Base-by-base conservation (phyloP, 257 asterid species). In the Nemophila menziesii region DNA sequence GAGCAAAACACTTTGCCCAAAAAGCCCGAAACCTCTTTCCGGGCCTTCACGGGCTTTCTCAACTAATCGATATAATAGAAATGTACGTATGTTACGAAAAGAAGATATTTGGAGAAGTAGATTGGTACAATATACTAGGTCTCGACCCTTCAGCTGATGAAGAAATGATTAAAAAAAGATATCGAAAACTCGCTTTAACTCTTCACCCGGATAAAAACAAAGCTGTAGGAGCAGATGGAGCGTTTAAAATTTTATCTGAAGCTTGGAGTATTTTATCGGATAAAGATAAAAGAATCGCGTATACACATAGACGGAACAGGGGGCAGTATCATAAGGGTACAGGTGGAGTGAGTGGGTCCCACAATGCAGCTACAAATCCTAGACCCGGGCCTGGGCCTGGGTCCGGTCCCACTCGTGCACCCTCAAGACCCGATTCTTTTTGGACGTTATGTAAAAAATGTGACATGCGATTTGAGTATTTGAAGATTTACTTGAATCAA, bases 121-220 rank as follows among this genome's bases (percentile, higher is more conserved):
- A 84, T 33, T 72, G 78, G 55, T 84, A 80, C 2, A 60, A 57
- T 15, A 50, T 80, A 49, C 63, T 84, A 20, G 70, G 84, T 3
- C 77, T 77, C 6, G 62, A 72, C 33, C 78, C 86, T 16, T 53
- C 43, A 0, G 49, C 58, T 20, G 68, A 70, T 19, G 69, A 64
- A 24, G 76, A 77, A 9, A 41, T 61, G 7, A 14, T 84, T 44
- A 57, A 44, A 54, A 66, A 29, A 36, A 63, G 65, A 39, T 77
- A 72, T 51, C 68, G 54, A 55, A 70, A 58, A 68, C 42, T 70
- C 56, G 78, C 84, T 24, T 65, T 75, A 46, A 57, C 69, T 22
- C 75, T 84, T 22, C 86, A 84, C 62, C 95, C 95, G 5, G 93
- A 84, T 43, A 77, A 77, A 57, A 84, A 74, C 70, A 68, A 62